A percentile compares a stretch with the other conserved stretches of the same genome.
These are phyloP conservation scores for Umbelopsis sp. DNA, from an alignment of 192 early-diverging fungal genomes.

Conservation along the genomic window DNA sequence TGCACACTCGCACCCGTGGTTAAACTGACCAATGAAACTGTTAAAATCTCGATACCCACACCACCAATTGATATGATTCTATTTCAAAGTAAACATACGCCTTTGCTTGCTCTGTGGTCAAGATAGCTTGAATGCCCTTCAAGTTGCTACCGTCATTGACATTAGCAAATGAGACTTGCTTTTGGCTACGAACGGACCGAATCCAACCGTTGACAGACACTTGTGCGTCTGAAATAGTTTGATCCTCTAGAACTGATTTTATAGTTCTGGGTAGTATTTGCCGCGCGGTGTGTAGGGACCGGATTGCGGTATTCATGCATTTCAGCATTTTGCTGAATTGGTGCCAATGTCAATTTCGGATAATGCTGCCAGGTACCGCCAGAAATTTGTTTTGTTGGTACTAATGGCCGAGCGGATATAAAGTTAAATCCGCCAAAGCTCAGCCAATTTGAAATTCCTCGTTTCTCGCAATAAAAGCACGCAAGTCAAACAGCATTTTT, in stretches of 20 bases:
- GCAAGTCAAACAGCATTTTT: no score
- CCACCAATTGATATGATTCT: neutral
- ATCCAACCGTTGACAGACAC: constrained; percentile 79
- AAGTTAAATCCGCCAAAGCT: no score
- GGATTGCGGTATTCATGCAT: constrained; percentile 13
- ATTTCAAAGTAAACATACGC: constrained; percentile 48
- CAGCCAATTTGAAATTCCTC: no score
- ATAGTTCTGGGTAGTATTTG: constrained; percentile 24
- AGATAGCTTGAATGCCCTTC: constrained; percentile 72
- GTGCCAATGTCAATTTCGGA: neutral
- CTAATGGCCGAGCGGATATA: no score
- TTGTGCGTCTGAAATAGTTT: neutral
- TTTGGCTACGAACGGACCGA: constrained; percentile 80
- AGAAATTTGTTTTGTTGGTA: no score
- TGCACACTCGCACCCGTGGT: constrained; percentile 75
- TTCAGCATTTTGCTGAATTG: neutral
- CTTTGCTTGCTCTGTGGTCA: constrained; percentile 53
- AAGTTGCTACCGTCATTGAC: constrained; percentile 77
- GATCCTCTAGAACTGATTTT: constrained; percentile 9
- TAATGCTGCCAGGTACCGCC: no score
- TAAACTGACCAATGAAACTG: constrained; percentile 43
- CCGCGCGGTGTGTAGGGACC: constrained; percentile 12
- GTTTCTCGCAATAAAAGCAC: no score
- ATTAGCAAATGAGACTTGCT: constrained; percentile 75
- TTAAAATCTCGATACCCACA: neutral